Percentiles rank a stretch among this genome's conserved stretches.
These are phyloP conservation scores for Dioscorea zingiberensis DNA, from an alignment of 106 monocot species.

Conservation along the genomic window DNA sequence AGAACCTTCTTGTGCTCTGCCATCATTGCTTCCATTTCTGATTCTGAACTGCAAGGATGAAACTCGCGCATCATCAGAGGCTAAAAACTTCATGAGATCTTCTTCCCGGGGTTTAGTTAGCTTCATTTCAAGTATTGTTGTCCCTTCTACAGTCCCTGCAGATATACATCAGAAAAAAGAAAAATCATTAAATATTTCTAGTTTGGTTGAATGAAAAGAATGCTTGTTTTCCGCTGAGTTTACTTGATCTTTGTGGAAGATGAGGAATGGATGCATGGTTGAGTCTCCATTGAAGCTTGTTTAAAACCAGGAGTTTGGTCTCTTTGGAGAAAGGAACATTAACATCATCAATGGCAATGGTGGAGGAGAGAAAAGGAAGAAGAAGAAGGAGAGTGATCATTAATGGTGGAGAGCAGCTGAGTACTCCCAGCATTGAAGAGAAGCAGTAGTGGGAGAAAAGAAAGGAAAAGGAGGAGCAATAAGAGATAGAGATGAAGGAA, in stretches of 20 bases:
- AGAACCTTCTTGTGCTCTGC: background rate
- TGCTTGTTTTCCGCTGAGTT: background rate
- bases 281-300: slow-evolving; percentile 4
- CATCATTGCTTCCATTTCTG: background rate
- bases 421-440: background rate
- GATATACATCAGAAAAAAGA: background rate
- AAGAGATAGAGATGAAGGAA: background rate
- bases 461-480: no score
- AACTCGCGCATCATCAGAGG: slow-evolving; percentile 43
- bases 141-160: slow-evolving; percentile 37
- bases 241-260: slow-evolving; percentile 33
- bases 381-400: background rate
- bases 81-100: slow-evolving; percentile 15
- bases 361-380: background rate
- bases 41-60: slow-evolving; percentile 33
- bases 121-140: slow-evolving; percentile 53
- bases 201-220: no score
- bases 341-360: background rate
- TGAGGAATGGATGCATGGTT: background rate
- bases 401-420: background rate
- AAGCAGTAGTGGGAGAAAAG: no score
- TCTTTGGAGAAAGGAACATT: background rate
- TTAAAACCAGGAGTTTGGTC: slow-evolving; percentile 5
- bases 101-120: slow-evolving; percentile 30
- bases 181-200: no score